phyloP scores from a whole-genome alignment of 2,329 filamentous ascomycete species.

The Aspergillus sp. region DNA sequence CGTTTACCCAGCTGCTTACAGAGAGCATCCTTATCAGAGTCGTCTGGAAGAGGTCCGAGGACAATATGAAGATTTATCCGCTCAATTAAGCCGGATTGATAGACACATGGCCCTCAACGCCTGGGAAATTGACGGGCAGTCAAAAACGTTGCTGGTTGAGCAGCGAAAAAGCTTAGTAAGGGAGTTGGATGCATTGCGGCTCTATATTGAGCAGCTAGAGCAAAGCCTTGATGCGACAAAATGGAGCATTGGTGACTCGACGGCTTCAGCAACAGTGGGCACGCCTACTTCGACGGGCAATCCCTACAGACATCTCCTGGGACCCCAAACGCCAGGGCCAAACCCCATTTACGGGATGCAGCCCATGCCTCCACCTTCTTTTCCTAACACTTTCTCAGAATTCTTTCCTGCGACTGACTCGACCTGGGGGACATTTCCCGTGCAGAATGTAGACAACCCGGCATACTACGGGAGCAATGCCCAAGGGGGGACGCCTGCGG shows the following conservation, averaged over 20 bases:
- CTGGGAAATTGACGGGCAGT: constrained; percentile 33
- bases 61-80: constrained; percentile 28
- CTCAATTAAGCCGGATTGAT: constrained; percentile 35
- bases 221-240: constrained; percentile 16
- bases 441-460: too few relatives aligned
- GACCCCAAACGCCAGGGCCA: too few relatives aligned
- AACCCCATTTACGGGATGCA: too few relatives aligned
- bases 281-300: neutral
- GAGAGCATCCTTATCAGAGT: constrained; percentile 16
- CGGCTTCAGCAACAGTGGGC: neutral
- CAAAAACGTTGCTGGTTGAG: constrained; percentile 34
- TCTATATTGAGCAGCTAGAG: constrained; percentile 35
- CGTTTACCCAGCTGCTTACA: neutral
- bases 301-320: too few relatives aligned
- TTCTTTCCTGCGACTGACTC: too few relatives aligned
- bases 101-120: constrained; percentile 38
- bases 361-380: too few relatives aligned
- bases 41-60: constrained; percentile 28
- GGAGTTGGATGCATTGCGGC: constrained; percentile 35
- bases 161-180: constrained; percentile 36
- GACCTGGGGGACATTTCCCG: too few relatives aligned
- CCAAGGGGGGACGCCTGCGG: too few relatives aligned
- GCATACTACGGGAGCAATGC: too few relatives aligned
- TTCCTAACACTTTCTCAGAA: too few relatives aligned
- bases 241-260: neutral